Percentiles rank a stretch among this genome's conserved stretches.
These are phyloP conservation scores for Penicillium brasilianum DNA, from an alignment of 2,329 filamentous ascomycete genomes.

Conservation along the genomic window DNA sequence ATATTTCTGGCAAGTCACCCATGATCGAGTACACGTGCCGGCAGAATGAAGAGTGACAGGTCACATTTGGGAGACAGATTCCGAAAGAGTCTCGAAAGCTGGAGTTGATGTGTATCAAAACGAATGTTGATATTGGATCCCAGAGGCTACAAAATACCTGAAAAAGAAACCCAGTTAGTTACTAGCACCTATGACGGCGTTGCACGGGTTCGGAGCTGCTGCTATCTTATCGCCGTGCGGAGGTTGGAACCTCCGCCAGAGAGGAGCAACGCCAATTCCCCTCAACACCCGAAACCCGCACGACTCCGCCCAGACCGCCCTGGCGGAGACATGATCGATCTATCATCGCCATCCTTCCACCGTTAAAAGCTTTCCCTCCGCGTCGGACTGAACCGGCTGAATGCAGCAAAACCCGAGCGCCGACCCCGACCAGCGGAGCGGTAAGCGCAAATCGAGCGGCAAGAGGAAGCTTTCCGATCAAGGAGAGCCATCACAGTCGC, in stretches of 20 bases:
- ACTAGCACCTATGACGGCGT: background rate
- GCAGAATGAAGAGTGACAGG: background rate
- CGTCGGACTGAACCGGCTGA: slow-evolving; percentile 45
- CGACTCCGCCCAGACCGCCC: slow-evolving; percentile 16
- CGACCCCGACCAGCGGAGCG: slow-evolving; percentile 48
- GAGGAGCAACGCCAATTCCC: slow-evolving; percentile 27
- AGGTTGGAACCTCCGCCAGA: slow-evolving; percentile 20
- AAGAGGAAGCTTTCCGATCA: slow-evolving; percentile 49
- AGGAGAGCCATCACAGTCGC: slow-evolving; percentile 39
- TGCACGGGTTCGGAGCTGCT: slow-evolving; percentile 13
- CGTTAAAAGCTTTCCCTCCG: slow-evolving; percentile 28
- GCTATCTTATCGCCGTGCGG: slow-evolving; percentile 35
- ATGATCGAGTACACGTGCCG: background rate
- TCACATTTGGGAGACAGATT: background rate
- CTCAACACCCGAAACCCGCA: slow-evolving; percentile 21
- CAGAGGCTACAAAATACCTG: background rate
- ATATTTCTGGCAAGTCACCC: background rate
- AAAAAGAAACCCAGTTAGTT: background rate
- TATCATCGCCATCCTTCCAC: slow-evolving; percentile 19
- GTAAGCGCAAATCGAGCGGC: slow-evolving; percentile 49
- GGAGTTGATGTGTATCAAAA: background rate
- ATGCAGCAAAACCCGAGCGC: slow-evolving; percentile 48
- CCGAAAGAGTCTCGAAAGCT: background rate
- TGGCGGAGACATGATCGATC: slow-evolving; percentile 18
- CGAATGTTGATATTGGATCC: background rate